Conservation (phyloP, 2,329 filamentous ascomycete genomes). For the Rutstroemia sp. region DNA sequence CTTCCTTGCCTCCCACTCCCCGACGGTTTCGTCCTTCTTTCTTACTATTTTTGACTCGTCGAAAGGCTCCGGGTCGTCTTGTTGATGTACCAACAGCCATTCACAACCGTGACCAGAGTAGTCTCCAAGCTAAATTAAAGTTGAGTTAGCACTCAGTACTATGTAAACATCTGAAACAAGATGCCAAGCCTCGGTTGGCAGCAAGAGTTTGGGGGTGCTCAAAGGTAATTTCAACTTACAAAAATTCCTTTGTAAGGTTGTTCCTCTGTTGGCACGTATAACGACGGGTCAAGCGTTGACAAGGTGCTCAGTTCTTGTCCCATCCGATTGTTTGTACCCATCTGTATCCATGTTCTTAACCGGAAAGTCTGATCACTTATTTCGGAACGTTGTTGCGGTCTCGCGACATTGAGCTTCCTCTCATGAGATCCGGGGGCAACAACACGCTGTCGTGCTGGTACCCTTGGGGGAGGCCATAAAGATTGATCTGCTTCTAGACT, state of each 20-base stretch:
- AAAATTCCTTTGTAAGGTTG: conserved; percentile 89
- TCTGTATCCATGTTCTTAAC: conserved; percentile 70
- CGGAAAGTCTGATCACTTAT: conserved; percentile 66
- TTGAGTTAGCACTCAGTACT: neutral
- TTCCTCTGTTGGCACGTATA: conserved; percentile 73
- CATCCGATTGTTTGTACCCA: conserved; percentile 42
- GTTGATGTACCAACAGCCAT: conserved; percentile 76
- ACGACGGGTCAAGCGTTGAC: conserved; percentile 60
- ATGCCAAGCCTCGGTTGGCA: neutral
- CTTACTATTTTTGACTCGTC: conserved; percentile 35
- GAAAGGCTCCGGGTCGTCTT: conserved; percentile 41
- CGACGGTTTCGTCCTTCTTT: conserved; percentile 36
- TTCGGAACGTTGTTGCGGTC: conserved; percentile 46
- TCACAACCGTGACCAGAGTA: conserved; percentile 85
- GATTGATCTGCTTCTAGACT: neutral
- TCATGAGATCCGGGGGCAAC: conserved; percentile 12
- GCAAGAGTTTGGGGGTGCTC: neutral
- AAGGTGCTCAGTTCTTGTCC: conserved; percentile 55
- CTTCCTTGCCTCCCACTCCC: conserved; percentile 39
- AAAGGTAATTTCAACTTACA: conserved; percentile 38
- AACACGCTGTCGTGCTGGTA: conserved; percentile 50
- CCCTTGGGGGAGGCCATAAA: conserved; percentile 67
- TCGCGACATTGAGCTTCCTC: conserved; percentile 10
- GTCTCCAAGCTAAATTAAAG: conserved; percentile 49
- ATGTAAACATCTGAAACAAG: neutral